These are phyloP conservation scores for Phaeolepiota aurea DNA, from an alignment of 768 basidiomycete species.

Conservation along the genomic window DNA sequence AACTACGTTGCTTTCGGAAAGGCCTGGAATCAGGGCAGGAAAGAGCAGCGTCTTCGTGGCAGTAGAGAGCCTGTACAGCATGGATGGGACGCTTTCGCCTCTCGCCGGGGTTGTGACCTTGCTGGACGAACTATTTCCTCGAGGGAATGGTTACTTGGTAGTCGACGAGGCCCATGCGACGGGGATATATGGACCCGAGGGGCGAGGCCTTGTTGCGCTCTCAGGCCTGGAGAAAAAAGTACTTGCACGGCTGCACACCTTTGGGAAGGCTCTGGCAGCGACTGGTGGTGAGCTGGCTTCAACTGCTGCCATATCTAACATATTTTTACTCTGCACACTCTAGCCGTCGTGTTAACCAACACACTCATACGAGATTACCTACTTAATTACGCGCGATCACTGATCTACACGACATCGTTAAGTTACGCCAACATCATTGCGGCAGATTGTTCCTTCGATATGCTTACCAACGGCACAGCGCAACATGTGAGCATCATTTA, in stretches of 20 bases:
- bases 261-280: conserved; percentile 85
- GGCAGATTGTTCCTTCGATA: conserved; percentile 70
- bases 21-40: conserved; percentile 27
- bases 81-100: conserved; percentile 92
- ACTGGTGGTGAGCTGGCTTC: conserved; percentile 62
- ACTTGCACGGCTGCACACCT: conserved; percentile 77
- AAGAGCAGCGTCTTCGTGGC: conserved; percentile 61
- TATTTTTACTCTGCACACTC: too few species aligned
- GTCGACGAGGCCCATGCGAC: conserved; percentile 95
- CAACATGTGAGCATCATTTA: conserved; percentile 35
- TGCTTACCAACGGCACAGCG: conserved; percentile 62
- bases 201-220: conserved; percentile 64
- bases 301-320: not conserved
- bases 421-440: conserved; percentile 71
- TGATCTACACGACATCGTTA: conserved; percentile 89
- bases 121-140: conserved; percentile 53
- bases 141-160: conserved; percentile 60
- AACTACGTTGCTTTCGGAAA: conserved; percentile 24
- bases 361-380: conserved; percentile 74
- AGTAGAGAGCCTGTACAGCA: conserved; percentile 86
- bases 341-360: conserved; percentile 71
- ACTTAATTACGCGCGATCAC: conserved; percentile 83
- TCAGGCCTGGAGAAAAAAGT: conserved; percentile 68
- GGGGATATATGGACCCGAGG: conserved; percentile 76
- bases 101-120: conserved; percentile 55